Evolutionary conservation across 176 grass and related monocot genomes (phyloP).

Genomic region (Triticum aestivum): IWGSC_CS_RefSeq_v2.1 NC_057800.1:658095465-658095964

Average conservation of each 20-base stretch:
- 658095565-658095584: not conserved
- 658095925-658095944: slow-evolving; percentile 19
- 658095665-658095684: not conserved
- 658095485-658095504: no score
- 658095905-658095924: not conserved
- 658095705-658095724: not conserved
- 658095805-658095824: not conserved
- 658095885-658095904: slow-evolving; percentile 16
- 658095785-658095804: not conserved
- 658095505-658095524: not conserved
- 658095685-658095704: slow-evolving; percentile 4
- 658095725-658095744: slow-evolving; percentile 12
- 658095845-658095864: not conserved
- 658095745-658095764: slow-evolving; percentile 2
- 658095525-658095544: not conserved
- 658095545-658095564: not conserved
- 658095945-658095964: not conserved
- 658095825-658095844: not conserved
- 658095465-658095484: no score
- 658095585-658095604: not conserved
- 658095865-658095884: not conserved
- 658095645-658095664: not conserved
- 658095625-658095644: not conserved
- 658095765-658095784: not conserved
- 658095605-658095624: not conserved